Evolutionary conservation across 176 grass and related monocot genomes (phyloP).

Genomic region (Ensete ventricosum): DNA sequence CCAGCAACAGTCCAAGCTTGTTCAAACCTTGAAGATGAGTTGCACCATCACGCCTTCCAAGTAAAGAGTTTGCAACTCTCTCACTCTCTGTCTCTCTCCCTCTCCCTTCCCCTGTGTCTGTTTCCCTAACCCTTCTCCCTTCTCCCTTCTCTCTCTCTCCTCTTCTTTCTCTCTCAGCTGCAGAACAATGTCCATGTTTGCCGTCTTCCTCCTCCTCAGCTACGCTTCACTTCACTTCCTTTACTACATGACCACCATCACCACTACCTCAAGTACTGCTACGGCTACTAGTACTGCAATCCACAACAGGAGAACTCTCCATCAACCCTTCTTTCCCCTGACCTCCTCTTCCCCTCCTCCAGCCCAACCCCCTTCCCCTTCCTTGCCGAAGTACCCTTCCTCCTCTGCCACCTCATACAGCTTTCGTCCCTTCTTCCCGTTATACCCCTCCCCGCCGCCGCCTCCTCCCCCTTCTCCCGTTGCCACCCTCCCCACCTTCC

Average conservation of each 20-base stretch:
- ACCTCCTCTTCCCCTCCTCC: neutral
- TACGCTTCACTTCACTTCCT: conserved; percentile 2
- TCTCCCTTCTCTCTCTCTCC: neutral
- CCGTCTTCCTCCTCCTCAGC: conserved; percentile 13
- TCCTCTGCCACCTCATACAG: conserved; percentile 16
- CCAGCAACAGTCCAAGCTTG: too few relatives aligned
- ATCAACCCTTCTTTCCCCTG: conserved; percentile 17
- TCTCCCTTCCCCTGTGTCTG: neutral
- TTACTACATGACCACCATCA: neutral
- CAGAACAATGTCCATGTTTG: conserved; percentile 5
- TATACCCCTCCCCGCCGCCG: conserved; percentile 29
- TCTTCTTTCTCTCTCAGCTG: conserved; percentile 4
- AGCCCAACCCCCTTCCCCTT: conserved; percentile 22
- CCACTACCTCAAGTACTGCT: neutral
- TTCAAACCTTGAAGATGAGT: too few relatives aligned
- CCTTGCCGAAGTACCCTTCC: conserved; percentile 32
- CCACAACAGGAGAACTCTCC: conserved; percentile 28
- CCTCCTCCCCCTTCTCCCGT: neutral
- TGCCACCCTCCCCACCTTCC: conserved; percentile 25
- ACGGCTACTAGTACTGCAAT: neutral
- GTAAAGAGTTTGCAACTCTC: too few relatives aligned
- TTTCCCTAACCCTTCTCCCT: neutral
- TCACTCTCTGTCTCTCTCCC: too few relatives aligned
- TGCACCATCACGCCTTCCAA: too few relatives aligned
- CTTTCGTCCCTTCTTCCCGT: conserved; percentile 33